Base-by-base conservation (phyloP, 768 basidiomycete species). In the Lentinus brumalis region DNA sequence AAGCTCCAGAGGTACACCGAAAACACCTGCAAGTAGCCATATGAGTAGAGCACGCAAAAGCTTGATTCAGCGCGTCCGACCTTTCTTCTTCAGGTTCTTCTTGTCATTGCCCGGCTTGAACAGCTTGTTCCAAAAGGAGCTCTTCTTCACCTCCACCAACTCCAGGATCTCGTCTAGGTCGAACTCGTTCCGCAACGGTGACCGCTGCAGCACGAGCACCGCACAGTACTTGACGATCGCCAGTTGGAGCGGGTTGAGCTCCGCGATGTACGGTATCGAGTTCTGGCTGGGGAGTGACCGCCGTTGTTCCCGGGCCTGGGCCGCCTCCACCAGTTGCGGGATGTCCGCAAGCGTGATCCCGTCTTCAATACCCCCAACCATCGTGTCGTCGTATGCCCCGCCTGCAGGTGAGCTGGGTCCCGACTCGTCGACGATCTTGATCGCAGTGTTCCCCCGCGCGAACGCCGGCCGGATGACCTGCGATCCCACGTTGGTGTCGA, bases 141-240 rank as follows among this genome's bases (percentile, higher is more conserved):
- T 88, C 81, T 96, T 98, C 81, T 96, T 92, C 21, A 80, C 80
- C 73, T 98, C 96, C 31, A 99, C 85, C 73, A 97, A 79, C 75
- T 98, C 96, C 66, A 98, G 73, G 55, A 98, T 80, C 71, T 99
- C 97, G 62, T 98, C 97, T 66, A 98, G 70, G 66, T 96, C 94
- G 57, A 94, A 86, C 54, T 89, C 84, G 62, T 94, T 91, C 65
- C 82, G 85, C 32, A 98, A 75, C 10, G 90, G 86, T 4, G 90
- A 92, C 64, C 88, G 83, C 62, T 86, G 85, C 49, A 99, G 79
- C 8, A 86, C 83, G 6, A 96, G 79, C 2, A 98, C 85, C 3
- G 96, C 94, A 57, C 87, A 89, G 72, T 98, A 92, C 75, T 94
- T 96, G 73, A 98, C 85, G 63, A 98, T 92, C 4, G 92, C 86